A percentile compares a stretch with the other conserved stretches of the same genome.
These are phyloP conservation scores for Arabidopsis hybrid DNA, from an alignment of 441 rosid species.

Conservation along the genomic window DNA sequence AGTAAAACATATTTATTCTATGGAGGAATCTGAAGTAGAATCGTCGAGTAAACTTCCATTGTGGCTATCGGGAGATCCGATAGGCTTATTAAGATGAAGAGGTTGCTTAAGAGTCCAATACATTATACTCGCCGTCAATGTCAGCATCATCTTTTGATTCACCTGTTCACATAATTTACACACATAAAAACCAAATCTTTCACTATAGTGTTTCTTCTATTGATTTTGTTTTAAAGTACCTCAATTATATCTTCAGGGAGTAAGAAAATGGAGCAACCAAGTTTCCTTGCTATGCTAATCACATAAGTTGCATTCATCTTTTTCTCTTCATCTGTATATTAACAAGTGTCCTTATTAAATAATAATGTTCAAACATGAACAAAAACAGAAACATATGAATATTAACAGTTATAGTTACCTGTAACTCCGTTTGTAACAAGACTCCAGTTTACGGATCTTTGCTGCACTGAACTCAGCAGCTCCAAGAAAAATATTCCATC, in stretches of 20 bases:
- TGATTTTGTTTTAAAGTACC: constrained; percentile 42
- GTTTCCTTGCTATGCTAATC: constrained; percentile 76
- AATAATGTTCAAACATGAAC: neutral
- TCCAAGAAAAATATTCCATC: constrained; percentile 77
- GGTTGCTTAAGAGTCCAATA: constrained; percentile 92
- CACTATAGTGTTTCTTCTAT: neutral
- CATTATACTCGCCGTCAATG: constrained; percentile 94
- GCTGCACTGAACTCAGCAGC: constrained; percentile 76
- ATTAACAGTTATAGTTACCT: constrained; percentile 45
- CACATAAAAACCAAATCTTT: neutral
- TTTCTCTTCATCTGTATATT: constrained; percentile 61
- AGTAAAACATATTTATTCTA: constrained; percentile 52
- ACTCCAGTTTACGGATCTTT: constrained; percentile 75
- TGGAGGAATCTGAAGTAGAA: constrained; percentile 90
- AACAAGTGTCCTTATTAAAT: neutral
- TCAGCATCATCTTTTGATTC: constrained; percentile 97
- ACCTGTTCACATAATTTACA: constrained; percentile 56
- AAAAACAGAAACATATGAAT: neutral
- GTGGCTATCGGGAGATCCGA: constrained; percentile 74
- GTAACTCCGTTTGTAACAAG: constrained; percentile 73
- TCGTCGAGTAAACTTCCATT: constrained; percentile 69
- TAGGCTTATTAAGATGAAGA: constrained; percentile 59
- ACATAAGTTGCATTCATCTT: constrained; percentile 83
- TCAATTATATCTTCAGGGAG: constrained; percentile 80
- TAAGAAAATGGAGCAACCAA: constrained; percentile 77